Base-by-base conservation (phyloP, 306 rosid species). In the Pterocarpus santalinus region DNA sequence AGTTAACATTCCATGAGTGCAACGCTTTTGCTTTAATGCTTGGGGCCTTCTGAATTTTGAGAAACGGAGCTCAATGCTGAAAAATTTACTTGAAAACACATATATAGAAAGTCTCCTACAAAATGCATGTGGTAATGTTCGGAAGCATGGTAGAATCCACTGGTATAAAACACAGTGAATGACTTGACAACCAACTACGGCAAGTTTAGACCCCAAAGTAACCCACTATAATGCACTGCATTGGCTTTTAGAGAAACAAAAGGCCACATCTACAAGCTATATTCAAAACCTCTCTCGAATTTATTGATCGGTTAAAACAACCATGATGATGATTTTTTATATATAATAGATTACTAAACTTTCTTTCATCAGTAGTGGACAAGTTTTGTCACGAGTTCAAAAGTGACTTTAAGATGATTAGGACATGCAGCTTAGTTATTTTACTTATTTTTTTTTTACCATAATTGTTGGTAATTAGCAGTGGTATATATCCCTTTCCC, bases 351-450 rank as follows among this genome's bases (percentile, higher is more conserved):
- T 53, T 6, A 12, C 33, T 38, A 47, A 6, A 30, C 81, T 32
- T 57, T 69, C 22, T 17, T 67, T 43, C 0, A 61, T 41, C 8
- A 22, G 13, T 52, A 43, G 78, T 72, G 87, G 79, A 17, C 55
- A 12, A 17, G 69, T 55, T 77, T 49, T 72, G 83, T 84, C 84
- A 76, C 17, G 6, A 28, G 35, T 22, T 60, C 10, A 47, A 83
- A 83, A 80, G 83, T 58, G 30, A 30, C 84, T 86, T 79, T 69
- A 68, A 46, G 36, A 63, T 4, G 61, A 63, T 47, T 65, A 4
- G 33, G 65, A 17, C 52, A 51, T 56, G 36, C 43, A n/a, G 13
- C 15, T 62, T 63, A 15, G 13, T 10, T 61, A 28, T 36, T 30
- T 70, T 30, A 28, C 55, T 28, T 47, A 13, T 51, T 43, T 43